Percentiles rank a stretch among this genome's conserved stretches.
Conservation (phyloP, 768 basidiomycete species). For the Tylopilus felleus region DNA sequence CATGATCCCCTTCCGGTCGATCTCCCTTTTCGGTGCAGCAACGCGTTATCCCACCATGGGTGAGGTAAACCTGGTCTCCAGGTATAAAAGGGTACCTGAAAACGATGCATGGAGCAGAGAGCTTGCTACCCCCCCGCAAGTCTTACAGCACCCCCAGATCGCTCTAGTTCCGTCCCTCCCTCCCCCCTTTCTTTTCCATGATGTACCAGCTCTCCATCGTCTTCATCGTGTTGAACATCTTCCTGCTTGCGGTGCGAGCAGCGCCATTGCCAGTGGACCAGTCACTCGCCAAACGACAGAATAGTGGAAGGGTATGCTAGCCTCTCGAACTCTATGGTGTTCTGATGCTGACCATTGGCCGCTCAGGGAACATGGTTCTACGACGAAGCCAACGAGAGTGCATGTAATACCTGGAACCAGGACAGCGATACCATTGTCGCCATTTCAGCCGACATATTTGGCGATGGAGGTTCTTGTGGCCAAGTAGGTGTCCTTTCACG, state of each 20-base stretch:
- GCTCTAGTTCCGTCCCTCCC: background rate
- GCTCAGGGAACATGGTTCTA: conserved; percentile 67
- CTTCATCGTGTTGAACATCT: conserved; percentile 40
- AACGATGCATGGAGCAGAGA: background rate
- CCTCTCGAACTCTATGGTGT: background rate
- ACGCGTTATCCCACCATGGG: conserved; percentile 19
- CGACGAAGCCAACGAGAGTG: conserved; percentile 42
- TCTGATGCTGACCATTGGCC: conserved; percentile 6
- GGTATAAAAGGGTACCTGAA: conserved; percentile 26
- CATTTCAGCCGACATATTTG: conserved; percentile 52
- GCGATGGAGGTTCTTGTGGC: conserved; percentile 53
- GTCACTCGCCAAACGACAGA: conserved; percentile 47
- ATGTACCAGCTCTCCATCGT: conserved; percentile 27
- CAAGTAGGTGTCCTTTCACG: conserved; percentile 42
- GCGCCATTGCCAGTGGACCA: conserved; percentile 30
- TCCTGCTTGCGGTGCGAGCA: conserved; percentile 41
- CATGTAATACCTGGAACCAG: conserved; percentile 55
- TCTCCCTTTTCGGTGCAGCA: conserved; percentile 23
- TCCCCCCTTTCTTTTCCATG: background rate
- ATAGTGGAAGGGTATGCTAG: conserved; percentile 51
- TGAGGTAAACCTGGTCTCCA: conserved; percentile 28
- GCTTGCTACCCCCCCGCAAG: conserved; percentile 3
- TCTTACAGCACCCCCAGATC: background rate
- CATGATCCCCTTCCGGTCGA: conserved; percentile 31
- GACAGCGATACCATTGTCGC: conserved; percentile 59